phyloP scores from a whole-genome alignment of 352 stramenopile species.

The Globisporangium echinulatum region DNA sequence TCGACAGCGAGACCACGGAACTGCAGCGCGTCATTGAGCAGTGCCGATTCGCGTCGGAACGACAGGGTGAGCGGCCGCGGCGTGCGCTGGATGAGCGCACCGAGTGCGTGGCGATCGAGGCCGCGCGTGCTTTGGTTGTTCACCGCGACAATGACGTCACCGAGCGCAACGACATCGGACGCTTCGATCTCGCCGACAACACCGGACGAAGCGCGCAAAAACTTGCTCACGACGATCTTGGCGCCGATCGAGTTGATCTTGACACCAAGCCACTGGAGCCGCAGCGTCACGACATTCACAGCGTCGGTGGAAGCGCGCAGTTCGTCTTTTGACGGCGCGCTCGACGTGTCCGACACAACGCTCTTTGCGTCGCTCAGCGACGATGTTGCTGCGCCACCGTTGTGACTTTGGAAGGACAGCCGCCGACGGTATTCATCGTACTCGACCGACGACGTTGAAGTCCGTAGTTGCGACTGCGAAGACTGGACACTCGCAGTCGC shows the following conservation, averaged over 20 bases:
- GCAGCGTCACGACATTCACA: constrained; percentile 37
- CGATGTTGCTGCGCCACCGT: neutral
- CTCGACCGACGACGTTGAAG: neutral
- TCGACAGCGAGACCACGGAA: constrained; percentile 47
- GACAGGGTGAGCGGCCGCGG: constrained; percentile 53
- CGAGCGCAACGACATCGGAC: constrained; percentile 46
- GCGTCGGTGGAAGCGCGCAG: constrained; percentile 6
- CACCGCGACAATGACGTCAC: constrained; percentile 58
- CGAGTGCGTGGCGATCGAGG: constrained; percentile 56
- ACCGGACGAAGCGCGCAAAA: constrained; percentile 46
- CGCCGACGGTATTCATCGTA: constrained; percentile 14
- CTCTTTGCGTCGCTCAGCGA: constrained; percentile 9
- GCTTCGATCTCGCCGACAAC: constrained; percentile 64
- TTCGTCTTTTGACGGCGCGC: constrained; percentile 8
- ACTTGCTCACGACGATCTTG: constrained; percentile 68
- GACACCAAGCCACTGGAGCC: constrained; percentile 66
- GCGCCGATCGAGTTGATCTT: constrained; percentile 77
- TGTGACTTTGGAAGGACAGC: constrained; percentile 13
- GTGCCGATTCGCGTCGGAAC: constrained; percentile 36
- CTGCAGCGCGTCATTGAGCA: constrained; percentile 51
- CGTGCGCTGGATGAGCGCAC: constrained; percentile 47
- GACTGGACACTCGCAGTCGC: neutral
- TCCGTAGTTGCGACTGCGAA: neutral
- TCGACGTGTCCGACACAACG: constrained; percentile 2
- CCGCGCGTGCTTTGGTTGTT: constrained; percentile 53